Percentiles rank a stretch among this genome's conserved stretches.
Evolutionary conservation across 2,329 filamentous ascomycete species (phyloP).

Genomic region (Colletotrichum sp.): DNA sequence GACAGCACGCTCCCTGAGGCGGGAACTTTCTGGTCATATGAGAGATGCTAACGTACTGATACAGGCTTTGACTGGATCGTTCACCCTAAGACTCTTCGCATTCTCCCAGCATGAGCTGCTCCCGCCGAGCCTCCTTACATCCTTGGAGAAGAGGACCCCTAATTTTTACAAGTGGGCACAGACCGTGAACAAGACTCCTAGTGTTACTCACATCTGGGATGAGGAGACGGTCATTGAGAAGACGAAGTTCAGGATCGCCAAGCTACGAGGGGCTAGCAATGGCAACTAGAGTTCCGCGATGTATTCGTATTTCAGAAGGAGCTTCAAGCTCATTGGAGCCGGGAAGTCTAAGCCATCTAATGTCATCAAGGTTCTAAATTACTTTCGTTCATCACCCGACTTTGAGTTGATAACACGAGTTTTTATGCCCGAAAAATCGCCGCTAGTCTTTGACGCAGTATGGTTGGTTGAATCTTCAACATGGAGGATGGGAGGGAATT

Average conservation of each 20-base stretch:
- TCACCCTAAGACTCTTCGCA: constrained; percentile 65
- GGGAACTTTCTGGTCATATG: background rate
- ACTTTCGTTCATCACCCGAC: background rate
- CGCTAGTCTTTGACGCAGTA: background rate
- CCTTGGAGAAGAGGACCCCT: constrained; percentile 61
- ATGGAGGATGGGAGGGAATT: background rate
- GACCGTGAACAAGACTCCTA: constrained; percentile 64
- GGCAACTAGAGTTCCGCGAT: background rate
- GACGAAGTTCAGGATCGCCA: constrained; percentile 43
- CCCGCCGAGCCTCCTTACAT: constrained; percentile 49
- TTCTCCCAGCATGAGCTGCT: constrained; percentile 60
- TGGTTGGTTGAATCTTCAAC: background rate
- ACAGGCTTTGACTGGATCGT: constrained; percentile 69
- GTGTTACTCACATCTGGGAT: constrained; percentile 68
- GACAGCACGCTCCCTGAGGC: background rate
- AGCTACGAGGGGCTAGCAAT: background rate
- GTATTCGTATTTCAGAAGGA: background rate
- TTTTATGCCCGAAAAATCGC: background rate
- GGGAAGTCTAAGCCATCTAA: background rate
- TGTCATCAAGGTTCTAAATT: background rate
- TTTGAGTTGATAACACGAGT: background rate
- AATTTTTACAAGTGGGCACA: constrained; percentile 72
- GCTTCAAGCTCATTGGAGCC: background rate
- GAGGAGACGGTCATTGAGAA: constrained; percentile 49
- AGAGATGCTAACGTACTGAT: constrained; percentile 5